phyloP scores from a whole-genome alignment of 495 filamentous ascomycete species.

The Oleoguttula mirabilis region DNA sequence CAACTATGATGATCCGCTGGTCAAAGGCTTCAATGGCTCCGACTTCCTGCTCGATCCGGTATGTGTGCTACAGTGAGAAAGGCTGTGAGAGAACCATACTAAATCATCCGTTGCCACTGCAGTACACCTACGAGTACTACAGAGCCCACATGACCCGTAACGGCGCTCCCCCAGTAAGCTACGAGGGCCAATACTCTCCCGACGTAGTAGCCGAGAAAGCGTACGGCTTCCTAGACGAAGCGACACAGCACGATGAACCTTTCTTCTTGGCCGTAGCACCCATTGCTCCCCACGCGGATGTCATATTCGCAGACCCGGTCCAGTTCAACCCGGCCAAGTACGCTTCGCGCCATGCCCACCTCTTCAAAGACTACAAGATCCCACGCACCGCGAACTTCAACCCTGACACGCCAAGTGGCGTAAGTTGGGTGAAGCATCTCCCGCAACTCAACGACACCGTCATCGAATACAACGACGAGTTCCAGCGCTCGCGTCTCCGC shows the following conservation, averaged over 20 bases:
- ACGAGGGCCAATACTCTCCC: conserved; percentile 38
- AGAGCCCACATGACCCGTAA: conserved; percentile 57
- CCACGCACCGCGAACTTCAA: conserved; percentile 42
- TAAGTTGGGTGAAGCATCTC: conserved; percentile 48
- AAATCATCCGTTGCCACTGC: too few species aligned
- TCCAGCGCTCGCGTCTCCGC: conserved; percentile 51
- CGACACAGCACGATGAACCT: conserved; percentile 37
- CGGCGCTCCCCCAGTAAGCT: conserved; percentile 31
- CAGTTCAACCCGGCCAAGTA: conserved; percentile 18
- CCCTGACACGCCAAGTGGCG: conserved; percentile 38
- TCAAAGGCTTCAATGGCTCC: conserved; percentile 44
- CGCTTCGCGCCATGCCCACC: conserved; percentile 31
- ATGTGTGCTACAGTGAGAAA: too few species aligned
- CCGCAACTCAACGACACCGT: conserved; percentile 41
- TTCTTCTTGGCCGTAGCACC: conserved; percentile 61
- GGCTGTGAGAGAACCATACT: too few species aligned
- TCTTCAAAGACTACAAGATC: conserved; percentile 37
- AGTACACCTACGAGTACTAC: conserved; percentile 57
- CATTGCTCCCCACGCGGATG: conserved; percentile 45
- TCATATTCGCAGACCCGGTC: conserved; percentile 11
- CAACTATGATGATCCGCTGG: conserved; percentile 36
- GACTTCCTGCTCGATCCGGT: conserved; percentile 66
- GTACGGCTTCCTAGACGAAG: conserved; percentile 52
- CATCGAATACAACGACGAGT: conserved; percentile 55
- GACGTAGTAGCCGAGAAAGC: conserved; percentile 56